Percentiles rank a stretch among this genome's conserved stretches.
Conservation (phyloP, 1,139 yeast genomes). For the Magnusiomyces clavatus region DNA sequence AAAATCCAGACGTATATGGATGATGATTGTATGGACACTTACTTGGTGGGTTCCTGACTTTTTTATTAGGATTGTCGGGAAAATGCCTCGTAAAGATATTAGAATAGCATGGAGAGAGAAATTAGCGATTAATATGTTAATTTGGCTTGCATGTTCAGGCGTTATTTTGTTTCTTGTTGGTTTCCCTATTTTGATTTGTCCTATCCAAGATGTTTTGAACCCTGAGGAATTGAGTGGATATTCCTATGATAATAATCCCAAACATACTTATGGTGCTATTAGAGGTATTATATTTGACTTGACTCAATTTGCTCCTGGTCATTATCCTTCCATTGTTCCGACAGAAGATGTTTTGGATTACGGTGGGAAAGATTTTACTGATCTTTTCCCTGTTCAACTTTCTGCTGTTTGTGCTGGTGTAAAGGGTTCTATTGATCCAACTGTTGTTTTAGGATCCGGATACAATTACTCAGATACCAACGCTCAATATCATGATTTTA, state of each 20-base stretch:
- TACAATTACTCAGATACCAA: constrained; percentile 33
- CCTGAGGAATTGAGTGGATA: constrained; percentile 30
- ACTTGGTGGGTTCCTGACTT: constrained; percentile 38
- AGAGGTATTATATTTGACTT: constrained; percentile 33
- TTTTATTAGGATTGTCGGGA: constrained; percentile 28
- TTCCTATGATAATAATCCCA: constrained; percentile 26
- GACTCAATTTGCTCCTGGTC: constrained; percentile 33
- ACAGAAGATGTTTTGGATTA: constrained; percentile 28
- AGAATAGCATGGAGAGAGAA: constrained; percentile 39
- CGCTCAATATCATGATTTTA: constrained; percentile 36
- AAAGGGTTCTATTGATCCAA: constrained; percentile 29
- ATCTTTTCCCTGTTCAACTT: constrained; percentile 35
- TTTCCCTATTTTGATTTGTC: constrained; percentile 36
- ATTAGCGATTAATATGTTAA: constrained; percentile 36
- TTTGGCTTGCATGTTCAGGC: constrained; percentile 34
- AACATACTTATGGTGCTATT: constrained; percentile 34
- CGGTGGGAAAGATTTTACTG: constrained; percentile 33
- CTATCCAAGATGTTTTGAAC: constrained; percentile 33
- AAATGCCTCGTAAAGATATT: constrained; percentile 31
- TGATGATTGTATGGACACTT: constrained; percentile 32
- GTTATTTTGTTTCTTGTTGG: constrained; percentile 35
- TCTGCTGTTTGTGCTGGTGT: constrained; percentile 35
- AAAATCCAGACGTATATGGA: constrained; percentile 30
- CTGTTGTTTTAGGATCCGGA: constrained; percentile 32
- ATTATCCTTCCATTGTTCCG: constrained; percentile 35